phyloP scores from a whole-genome alignment of 78 protist species.

The Chrysochromulina parva region DNA sequence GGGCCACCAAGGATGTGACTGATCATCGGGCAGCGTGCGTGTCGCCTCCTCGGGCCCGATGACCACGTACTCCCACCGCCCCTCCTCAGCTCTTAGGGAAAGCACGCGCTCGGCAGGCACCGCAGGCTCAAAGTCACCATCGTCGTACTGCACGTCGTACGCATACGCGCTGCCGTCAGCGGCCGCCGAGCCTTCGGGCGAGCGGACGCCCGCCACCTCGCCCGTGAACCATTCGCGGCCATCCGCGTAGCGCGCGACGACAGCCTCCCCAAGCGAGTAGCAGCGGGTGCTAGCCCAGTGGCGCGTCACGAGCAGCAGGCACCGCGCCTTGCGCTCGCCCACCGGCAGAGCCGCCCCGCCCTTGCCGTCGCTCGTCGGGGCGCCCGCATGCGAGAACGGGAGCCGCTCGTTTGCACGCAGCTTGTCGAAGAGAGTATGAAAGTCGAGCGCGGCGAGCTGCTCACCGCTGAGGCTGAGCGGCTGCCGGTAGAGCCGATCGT shows the following conservation, averaged over 20 bases:
- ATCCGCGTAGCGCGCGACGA: not conserved
- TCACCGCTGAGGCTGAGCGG: not conserved
- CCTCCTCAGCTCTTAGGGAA: not conserved
- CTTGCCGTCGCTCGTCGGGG: not conserved
- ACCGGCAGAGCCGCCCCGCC: not conserved
- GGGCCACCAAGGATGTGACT: conserved; percentile 5
- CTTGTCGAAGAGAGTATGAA: not conserved
- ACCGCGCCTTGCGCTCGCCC: not conserved
- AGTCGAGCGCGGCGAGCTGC: not conserved
- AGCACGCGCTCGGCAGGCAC: not conserved
- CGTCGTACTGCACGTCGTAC: not conserved
- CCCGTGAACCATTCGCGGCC: conserved; percentile 9
- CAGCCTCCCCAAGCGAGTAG: no score
- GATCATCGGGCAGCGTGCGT: not conserved
- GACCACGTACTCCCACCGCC: not conserved
- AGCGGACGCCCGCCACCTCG: not conserved
- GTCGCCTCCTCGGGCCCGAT: not conserved
- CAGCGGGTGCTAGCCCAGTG: not conserved
- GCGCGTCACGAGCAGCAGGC: conserved; percentile 17
- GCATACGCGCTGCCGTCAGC: no score
- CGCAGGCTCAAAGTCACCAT: not conserved
- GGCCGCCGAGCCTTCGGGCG: not conserved
- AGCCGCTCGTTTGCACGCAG: not conserved
- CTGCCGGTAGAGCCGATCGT: not conserved
- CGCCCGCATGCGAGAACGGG: not conserved